A percentile compares a stretch with the other conserved stretches of the same genome.
These are phyloP conservation scores for Torulaspora delbrueckii DNA, from an alignment of 805 yeast species.

Conservation along the genomic window DNA sequence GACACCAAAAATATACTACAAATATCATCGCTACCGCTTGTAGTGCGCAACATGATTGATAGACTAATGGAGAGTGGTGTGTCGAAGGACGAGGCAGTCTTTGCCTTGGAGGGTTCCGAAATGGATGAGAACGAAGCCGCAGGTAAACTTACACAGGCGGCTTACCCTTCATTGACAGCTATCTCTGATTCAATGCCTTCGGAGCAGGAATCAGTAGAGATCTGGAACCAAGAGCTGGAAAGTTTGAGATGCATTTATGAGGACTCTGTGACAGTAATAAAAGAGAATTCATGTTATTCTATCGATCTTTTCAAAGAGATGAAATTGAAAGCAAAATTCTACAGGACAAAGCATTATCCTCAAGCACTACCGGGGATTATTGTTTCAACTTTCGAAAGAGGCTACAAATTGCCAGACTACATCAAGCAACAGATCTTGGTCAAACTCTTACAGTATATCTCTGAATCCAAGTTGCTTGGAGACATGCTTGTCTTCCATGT, in stretches of 20 bases:
- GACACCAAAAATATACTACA: slow-evolving; percentile 58
- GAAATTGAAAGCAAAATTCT: slow-evolving; percentile 36
- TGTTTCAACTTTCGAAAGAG: slow-evolving; percentile 38
- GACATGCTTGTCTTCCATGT: slow-evolving; percentile 63
- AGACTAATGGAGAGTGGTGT: slow-evolving; percentile 64
- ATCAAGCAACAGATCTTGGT: slow-evolving; percentile 55
- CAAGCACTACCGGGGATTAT: slow-evolving; percentile 64
- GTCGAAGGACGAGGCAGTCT: slow-evolving; percentile 57
- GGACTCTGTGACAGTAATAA: slow-evolving; percentile 37
- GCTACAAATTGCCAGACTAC: slow-evolving; percentile 61
- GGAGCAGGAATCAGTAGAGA: slow-evolving; percentile 36
- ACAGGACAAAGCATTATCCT: slow-evolving; percentile 56
- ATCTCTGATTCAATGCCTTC: slow-evolving; percentile 10
- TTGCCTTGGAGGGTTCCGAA: slow-evolving; percentile 40
- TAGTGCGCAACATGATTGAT: slow-evolving; percentile 52
- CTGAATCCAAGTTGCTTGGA: slow-evolving; percentile 50
- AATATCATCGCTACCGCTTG: slow-evolving; percentile 33
- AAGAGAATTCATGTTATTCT: slow-evolving; percentile 27
- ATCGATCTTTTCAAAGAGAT: slow-evolving; percentile 37
- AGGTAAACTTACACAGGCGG: slow-evolving; percentile 43
- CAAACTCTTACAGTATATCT: slow-evolving; percentile 43
- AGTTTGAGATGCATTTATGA: slow-evolving; percentile 58
- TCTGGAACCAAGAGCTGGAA: slow-evolving; percentile 75
- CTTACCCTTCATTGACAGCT: slow-evolving; percentile 21
- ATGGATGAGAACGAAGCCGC: slow-evolving; percentile 49